phyloP scores from a whole-genome alignment of 768 basidiomycete species.

The Serendipita vermifera region DNA sequence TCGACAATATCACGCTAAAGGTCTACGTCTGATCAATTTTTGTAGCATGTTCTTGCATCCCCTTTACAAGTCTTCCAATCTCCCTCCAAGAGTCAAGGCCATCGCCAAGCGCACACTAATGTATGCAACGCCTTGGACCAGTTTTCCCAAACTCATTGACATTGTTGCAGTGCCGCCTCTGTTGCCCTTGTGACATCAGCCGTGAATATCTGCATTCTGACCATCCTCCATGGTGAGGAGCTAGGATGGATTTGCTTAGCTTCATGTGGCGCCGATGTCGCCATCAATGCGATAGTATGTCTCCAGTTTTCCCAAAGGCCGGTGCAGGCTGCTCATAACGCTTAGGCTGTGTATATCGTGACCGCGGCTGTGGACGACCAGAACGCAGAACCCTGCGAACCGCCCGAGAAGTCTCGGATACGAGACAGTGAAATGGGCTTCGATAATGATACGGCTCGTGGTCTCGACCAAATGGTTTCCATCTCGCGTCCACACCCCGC shows the following conservation, averaged over 20 bases:
- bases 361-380: not conserved
- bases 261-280: constrained; percentile 21
- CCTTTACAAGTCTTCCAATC: constrained; percentile 26
- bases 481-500: no score
- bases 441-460: no score
- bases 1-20: no score
- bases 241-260: constrained; percentile 39
- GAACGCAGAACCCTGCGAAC: no score
- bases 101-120: constrained; percentile 33
- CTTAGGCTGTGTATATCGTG: not conserved
- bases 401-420: no score
- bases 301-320: no score
- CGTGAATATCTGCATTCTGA: constrained; percentile 33
- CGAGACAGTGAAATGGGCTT: no score
- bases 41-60: constrained; percentile 34
- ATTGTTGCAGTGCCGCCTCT: constrained; percentile 30
- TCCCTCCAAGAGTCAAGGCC: constrained; percentile 25
- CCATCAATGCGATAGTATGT: not conserved
- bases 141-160: not conserved
- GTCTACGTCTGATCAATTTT: not conserved
- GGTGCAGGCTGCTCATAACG: no score
- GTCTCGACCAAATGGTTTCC: no score
- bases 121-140: no score
- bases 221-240: constrained; percentile 32
- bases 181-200: constrained; percentile 38